Percentiles rank a stretch among this genome's conserved stretches.
Conservation (phyloP, 192 early-diverging fungal species). For the Umbelopsis ramanniana region DNA sequence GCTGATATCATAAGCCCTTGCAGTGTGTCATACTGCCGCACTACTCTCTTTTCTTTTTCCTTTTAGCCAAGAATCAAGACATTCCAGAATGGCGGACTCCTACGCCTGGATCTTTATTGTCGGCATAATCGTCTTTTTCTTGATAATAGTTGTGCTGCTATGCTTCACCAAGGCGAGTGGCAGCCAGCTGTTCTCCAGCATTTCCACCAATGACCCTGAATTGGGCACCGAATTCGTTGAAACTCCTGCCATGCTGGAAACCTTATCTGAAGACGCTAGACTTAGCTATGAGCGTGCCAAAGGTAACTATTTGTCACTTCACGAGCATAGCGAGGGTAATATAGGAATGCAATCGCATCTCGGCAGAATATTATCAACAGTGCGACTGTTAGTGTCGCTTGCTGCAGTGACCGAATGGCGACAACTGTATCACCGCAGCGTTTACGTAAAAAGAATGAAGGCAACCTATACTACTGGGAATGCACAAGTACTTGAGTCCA, state of each 20-base stretch:
- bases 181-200: constrained; percentile 27
- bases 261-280: constrained; percentile 48
- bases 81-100: constrained; percentile 12
- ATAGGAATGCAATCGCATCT: too few species aligned
- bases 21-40: not conserved
- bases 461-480: too few species aligned
- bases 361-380: too few species aligned
- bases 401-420: not conserved
- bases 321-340: too few species aligned
- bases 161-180: constrained; percentile 40
- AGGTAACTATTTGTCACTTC: constrained; percentile 29
- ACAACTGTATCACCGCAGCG: too few species aligned
- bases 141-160: constrained; percentile 37
- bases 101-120: constrained; percentile 45
- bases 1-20: not conserved
- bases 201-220: constrained; percentile 45
- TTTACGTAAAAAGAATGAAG: not conserved
- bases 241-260: constrained; percentile 28
- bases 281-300: constrained; percentile 51
- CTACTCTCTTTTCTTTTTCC: not conserved
- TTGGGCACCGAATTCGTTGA: constrained; percentile 38
- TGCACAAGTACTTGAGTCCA: too few species aligned
- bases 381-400: not conserved
- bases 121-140: constrained; percentile 38
- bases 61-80: not conserved